These are phyloP conservation scores for Pseudonectria buxi DNA, from an alignment of 2,329 filamentous ascomycete genomes.

Conservation along the genomic window DNA sequence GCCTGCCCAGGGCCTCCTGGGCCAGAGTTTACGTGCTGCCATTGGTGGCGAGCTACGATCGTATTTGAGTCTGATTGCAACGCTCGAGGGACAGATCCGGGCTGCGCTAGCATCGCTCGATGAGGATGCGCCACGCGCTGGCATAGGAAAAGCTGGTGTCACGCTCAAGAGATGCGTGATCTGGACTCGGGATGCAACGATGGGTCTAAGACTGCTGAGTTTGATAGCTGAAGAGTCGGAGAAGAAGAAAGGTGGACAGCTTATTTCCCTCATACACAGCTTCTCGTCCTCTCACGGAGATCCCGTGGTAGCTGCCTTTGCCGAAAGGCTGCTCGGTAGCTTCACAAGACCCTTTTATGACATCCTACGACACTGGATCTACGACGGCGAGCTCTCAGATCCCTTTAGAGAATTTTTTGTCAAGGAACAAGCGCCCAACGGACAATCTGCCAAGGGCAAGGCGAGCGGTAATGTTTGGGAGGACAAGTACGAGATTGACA, in stretches of 20 bases:
- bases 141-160: slow-evolving; percentile 79
- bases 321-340: slow-evolving; percentile 77
- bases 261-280: slow-evolving; percentile 88
- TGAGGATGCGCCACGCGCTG: slow-evolving; percentile 57
- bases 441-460: slow-evolving; percentile 45
- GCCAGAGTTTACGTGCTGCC: slow-evolving; percentile 84
- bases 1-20: slow-evolving; percentile 75
- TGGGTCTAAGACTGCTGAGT: slow-evolving; percentile 89
- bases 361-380: slow-evolving; percentile 94
- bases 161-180: slow-evolving; percentile 93
- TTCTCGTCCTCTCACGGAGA: slow-evolving; percentile 94
- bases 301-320: slow-evolving; percentile 87
- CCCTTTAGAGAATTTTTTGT: slow-evolving; percentile 96
- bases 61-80: slow-evolving; percentile 85
- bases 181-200: slow-evolving; percentile 95
- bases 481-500: slow-evolving; percentile 85
- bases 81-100: slow-evolving; percentile 85
- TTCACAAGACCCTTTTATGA: slow-evolving; percentile 95
- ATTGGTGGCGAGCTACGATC: slow-evolving; percentile 78
- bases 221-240: slow-evolving; percentile 88
- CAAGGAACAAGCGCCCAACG: slow-evolving; percentile 59
- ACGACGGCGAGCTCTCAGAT: slow-evolving; percentile 95
- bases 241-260: slow-evolving; percentile 74
- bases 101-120: slow-evolving; percentile 71
- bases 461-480: slow-evolving; percentile 92